Conservation (phyloP, 1,284 basidiomycete species). For the Stereum hirsutum region DNA sequence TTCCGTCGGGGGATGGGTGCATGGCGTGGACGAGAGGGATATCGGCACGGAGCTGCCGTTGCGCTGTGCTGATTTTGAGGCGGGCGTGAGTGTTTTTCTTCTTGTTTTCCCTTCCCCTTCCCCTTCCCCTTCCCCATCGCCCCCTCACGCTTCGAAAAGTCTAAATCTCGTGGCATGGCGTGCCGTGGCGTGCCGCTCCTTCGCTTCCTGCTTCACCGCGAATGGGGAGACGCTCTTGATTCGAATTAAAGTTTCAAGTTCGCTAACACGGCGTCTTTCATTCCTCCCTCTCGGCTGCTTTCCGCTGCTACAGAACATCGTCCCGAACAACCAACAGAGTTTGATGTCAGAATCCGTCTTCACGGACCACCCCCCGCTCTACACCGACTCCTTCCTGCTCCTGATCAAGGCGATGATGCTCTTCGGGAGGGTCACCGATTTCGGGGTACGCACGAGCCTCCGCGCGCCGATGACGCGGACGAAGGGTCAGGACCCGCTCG, state of each 20-base stretch:
- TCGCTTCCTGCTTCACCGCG: no score
- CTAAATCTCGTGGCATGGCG: no score
- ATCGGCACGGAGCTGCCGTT: constrained; percentile 74
- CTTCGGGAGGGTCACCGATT: constrained; percentile 76
- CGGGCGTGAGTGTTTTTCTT: constrained; percentile 38
- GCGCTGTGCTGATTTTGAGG: constrained; percentile 63
- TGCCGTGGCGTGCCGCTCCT: no score
- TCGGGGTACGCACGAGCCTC: constrained; percentile 64
- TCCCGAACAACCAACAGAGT: constrained; percentile 66
- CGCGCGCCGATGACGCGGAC: constrained; percentile 47
- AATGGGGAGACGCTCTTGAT: background rate
- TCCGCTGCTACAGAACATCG: constrained; percentile 42
- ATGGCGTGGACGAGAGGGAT: constrained; percentile 72
- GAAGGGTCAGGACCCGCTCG: constrained; percentile 62
- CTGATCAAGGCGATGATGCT: constrained; percentile 75
- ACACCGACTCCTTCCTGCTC: constrained; percentile 71
- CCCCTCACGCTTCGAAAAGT: no score
- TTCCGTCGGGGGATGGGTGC: constrained; percentile 83
- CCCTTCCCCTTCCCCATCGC: no score
- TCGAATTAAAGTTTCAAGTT: no score
- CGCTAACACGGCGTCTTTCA: constrained; percentile 8
- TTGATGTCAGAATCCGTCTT: constrained; percentile 54
- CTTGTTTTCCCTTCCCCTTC: no score
- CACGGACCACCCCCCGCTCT: constrained; percentile 57
- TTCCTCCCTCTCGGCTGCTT: constrained; percentile 2